phyloP scores from a whole-genome alignment of 1,284 basidiomycete species.

The Pisolithus thermaeus region DNA sequence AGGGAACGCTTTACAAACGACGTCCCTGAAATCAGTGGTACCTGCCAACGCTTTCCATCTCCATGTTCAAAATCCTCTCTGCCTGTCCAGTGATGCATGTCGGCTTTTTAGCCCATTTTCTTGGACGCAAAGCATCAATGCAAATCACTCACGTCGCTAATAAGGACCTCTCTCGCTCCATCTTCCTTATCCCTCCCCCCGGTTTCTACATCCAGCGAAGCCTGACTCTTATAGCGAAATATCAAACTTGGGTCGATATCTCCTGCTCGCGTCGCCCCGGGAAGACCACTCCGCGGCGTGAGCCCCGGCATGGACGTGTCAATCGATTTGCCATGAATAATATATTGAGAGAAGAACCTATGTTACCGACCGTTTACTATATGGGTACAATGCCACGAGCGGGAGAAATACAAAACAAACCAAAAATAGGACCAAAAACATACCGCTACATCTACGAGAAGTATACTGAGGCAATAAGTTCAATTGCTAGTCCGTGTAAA shows the following conservation, averaged over 20 bases:
- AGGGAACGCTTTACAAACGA: constrained; percentile 37
- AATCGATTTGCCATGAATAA: constrained; percentile 52
- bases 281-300: constrained; percentile 72
- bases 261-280: constrained; percentile 83
- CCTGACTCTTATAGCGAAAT: constrained; percentile 74
- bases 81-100: constrained; percentile 35
- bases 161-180: constrained; percentile 48
- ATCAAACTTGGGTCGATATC: constrained; percentile 79
- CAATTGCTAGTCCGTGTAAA: no score
- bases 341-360: no score
- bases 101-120: neutral
- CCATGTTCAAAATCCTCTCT: constrained; percentile 75
- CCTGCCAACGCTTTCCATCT: constrained; percentile 72
- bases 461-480: no score
- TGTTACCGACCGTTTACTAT: no score
- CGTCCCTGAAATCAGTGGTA: constrained; percentile 70
- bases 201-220: constrained; percentile 31
- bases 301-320: constrained; percentile 81
- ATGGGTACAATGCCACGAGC: no score
- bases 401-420: no score
- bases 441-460: no score
- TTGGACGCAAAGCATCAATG: neutral
- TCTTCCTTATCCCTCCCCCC: constrained; percentile 32
- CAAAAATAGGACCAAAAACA: no score
- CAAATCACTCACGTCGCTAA: constrained; percentile 46